A percentile compares a stretch with the other conserved stretches of the same genome.
phyloP scores from a whole-genome alignment of 805 yeast genomes.

The Tetrapisispora iriomotensis region DNA sequence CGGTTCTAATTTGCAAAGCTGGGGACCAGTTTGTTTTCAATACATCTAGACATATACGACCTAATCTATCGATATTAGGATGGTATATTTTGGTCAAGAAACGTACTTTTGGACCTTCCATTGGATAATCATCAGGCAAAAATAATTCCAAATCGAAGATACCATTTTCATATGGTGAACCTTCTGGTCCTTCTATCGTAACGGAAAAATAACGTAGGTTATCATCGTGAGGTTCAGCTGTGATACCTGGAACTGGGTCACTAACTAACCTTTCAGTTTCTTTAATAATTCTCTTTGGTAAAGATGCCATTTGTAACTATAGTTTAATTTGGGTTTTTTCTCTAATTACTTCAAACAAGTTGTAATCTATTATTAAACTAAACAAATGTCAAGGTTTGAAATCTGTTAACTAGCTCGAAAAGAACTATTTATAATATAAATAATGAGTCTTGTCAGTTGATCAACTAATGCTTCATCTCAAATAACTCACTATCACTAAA shows the following conservation, averaged over 20 bases:
- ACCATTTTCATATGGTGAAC: conserved; percentile 87
- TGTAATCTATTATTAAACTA: too few species aligned
- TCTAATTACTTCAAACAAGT: too few species aligned
- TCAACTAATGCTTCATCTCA: too few species aligned
- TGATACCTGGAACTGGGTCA: conserved; percentile 95
- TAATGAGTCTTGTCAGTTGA: too few species aligned
- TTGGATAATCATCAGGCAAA: conserved; percentile 94
- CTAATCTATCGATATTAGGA: conserved; percentile 91
- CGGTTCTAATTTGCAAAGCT: conserved; percentile 90
- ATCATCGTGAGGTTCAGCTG: conserved; percentile 89
- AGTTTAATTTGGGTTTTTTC: neutral
- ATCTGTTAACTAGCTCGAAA: too few species aligned
- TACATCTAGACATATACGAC: conserved; percentile 92
- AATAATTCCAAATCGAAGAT: conserved; percentile 73
- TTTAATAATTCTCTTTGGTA: conserved; percentile 89
- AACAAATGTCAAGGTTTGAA: too few species aligned
- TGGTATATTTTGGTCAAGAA: conserved; percentile 91
- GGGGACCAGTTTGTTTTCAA: conserved; percentile 96
- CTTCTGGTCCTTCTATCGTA: conserved; percentile 80
- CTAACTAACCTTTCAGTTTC: conserved; percentile 87
- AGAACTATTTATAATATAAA: too few species aligned
- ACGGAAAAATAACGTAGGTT: conserved; percentile 90
- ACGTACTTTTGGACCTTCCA: conserved; percentile 95
- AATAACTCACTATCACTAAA: too few species aligned
- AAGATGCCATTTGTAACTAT: conserved; percentile 22